Evolutionary conservation across 2,329 filamentous ascomycete genomes (phyloP), one percentile per base, ranked within the genome.

Genomic region (Trichophyton schoenleinii): DNA sequence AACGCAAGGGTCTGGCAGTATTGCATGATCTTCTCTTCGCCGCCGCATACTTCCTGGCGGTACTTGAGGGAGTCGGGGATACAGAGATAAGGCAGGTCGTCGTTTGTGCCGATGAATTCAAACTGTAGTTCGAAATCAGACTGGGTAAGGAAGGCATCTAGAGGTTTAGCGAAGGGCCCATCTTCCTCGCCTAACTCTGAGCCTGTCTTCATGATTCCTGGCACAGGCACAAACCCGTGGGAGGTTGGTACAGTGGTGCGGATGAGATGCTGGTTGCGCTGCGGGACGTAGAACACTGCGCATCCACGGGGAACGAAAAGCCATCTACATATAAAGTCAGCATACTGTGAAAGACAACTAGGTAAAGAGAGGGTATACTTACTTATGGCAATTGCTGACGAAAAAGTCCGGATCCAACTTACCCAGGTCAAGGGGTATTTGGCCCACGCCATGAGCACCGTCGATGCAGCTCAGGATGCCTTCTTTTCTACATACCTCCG

Each of bases 371-470:
- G 7, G 28, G 28, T 31, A 31, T 44, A 60, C 67, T 59, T 70
- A 75, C 73, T 95, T 95, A 77, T 95, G 89, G 67, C 85, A 89
- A 72, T 96, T 96, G 61, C 81, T 87, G 13, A 92, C 81, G 69
- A 95, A 89, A 75, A 95, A 96, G 72, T 96, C 91, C 0, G 90
- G 86, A 64, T 91, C 82, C 2, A 91, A 75, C 3, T 74, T 72
- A 0, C 70, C 65, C 13, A 96, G 74, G 71, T 95, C 83, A 6
- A 96, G 72, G 0, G 81, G 78, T 6, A 96, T 80, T 73, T 94
- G 87, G 1, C 92, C 92, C 25, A 95, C 76, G 0, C 87, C 87
- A 73, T 97, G 92, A 0, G 92, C 92, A 15, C 83, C 91, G 70
- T 97, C 92, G 42, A 96, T 78, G 20, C 89, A 77, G 67, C 87